Percentiles rank a stretch among this genome's conserved stretches.
phyloP scores from a whole-genome alignment of 148 eudicot species.

The Simmondsia chinensis region DNA sequence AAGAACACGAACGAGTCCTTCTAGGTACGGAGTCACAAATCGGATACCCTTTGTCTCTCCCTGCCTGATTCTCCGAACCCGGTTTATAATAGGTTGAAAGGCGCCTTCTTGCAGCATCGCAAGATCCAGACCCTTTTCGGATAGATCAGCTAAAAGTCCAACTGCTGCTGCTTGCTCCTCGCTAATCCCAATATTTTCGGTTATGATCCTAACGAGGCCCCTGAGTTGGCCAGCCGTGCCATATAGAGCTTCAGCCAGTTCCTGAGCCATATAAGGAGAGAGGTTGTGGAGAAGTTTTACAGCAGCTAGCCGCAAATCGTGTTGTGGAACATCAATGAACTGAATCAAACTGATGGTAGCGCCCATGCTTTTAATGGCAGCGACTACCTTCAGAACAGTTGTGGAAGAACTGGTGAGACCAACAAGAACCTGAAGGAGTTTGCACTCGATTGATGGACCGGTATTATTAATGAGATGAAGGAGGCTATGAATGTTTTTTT shows the following conservation, averaged over 20 bases:
- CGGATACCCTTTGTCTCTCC: slow-evolving; percentile 65
- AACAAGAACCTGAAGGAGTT: slow-evolving; percentile 82
- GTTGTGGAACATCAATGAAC: slow-evolving; percentile 69
- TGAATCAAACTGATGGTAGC: slow-evolving; percentile 79
- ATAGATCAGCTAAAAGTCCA: slow-evolving; percentile 71
- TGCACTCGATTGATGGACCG: slow-evolving; percentile 83
- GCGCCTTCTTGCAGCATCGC: slow-evolving; percentile 65
- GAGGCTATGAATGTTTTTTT: slow-evolving; percentile 52
- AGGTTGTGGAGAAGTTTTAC: slow-evolving; percentile 71
- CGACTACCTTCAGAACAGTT: slow-evolving; percentile 46
- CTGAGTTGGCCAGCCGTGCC: slow-evolving; percentile 74
- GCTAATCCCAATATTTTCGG: slow-evolving; percentile 37
- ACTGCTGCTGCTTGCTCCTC: slow-evolving; percentile 89
- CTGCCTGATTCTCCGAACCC: slow-evolving; percentile 47
- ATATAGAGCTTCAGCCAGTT: slow-evolving; percentile 57
- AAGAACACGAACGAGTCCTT: slow-evolving; percentile 76
- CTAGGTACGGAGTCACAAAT: slow-evolving; percentile 60
- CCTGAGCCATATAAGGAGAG: slow-evolving; percentile 66
- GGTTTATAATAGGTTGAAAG: slow-evolving; percentile 36
- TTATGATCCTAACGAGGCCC: slow-evolving; percentile 46
- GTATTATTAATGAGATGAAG: slow-evolving; percentile 85
- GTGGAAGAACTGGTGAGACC: slow-evolving; percentile 66
- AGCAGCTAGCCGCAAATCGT: slow-evolving; percentile 55
- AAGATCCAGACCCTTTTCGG: slow-evolving; percentile 53
- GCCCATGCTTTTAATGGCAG: slow-evolving; percentile 88